A percentile compares a stretch with the other conserved stretches of the same genome.
These are phyloP conservation scores for Pulveroboletus sp. DNA, from an alignment of 768 basidiomycete species.

Conservation along the genomic window DNA sequence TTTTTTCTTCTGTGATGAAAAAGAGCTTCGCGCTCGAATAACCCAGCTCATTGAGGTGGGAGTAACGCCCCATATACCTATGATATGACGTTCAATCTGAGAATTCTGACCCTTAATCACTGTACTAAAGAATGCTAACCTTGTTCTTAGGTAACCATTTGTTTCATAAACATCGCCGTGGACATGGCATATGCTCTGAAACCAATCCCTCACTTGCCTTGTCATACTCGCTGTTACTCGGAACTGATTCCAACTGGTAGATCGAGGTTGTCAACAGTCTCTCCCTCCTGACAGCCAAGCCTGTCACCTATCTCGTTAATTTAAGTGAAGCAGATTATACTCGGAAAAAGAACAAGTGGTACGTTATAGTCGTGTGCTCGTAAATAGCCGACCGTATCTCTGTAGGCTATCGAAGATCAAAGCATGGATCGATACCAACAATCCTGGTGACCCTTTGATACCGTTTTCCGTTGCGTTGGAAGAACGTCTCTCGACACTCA, in stretches of 20 bases:
- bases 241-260: constrained; percentile 38
- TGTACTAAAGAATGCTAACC: constrained; percentile 7
- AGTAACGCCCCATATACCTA: constrained; percentile 80
- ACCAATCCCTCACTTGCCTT: not conserved
- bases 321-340: constrained; percentile 90
- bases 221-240: not conserved
- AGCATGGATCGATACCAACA: constrained; percentile 94
- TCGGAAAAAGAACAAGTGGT: constrained; percentile 99
- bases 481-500: constrained; percentile 70
- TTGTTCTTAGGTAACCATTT: constrained; percentile 21
- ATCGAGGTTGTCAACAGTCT: constrained; percentile 89
- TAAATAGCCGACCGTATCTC: not conserved
- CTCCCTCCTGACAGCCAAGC: constrained; percentile 90
- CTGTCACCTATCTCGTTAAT: constrained; percentile 97
- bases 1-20: constrained; percentile 50
- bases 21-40: constrained; percentile 78
- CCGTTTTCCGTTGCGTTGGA: constrained; percentile 97
- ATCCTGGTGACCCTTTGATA: constrained; percentile 92
- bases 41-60: constrained; percentile 96
- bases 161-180: not conserved
- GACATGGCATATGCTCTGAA: constrained; percentile 48
- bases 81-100: constrained; percentile 61
- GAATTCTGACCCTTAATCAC: constrained; percentile 2
- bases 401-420: constrained; percentile 92
- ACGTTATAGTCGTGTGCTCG: not conserved